These are phyloP conservation scores for Pseudogymnoascus sp. DNA, from an alignment of 2,329 filamentous ascomycete genomes.

Conservation along the genomic window DNA sequence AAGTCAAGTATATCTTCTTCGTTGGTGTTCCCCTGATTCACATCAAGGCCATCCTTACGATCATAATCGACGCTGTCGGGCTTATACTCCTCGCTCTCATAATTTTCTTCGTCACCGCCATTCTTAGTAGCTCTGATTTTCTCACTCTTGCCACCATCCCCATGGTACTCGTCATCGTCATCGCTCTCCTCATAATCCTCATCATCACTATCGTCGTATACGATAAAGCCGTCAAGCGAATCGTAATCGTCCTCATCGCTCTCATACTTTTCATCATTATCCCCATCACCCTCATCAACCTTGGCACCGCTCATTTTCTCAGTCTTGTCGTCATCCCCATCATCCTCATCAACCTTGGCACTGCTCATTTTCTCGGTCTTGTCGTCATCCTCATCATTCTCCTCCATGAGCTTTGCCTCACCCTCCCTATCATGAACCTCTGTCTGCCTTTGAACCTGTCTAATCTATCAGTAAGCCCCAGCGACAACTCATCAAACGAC, in stretches of 20 bases:
- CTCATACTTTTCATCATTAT: slow-evolving; percentile 8
- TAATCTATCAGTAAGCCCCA: background rate
- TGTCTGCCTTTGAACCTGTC: background rate
- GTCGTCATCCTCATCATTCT: background rate
- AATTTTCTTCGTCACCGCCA: too few species aligned
- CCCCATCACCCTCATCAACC: background rate
- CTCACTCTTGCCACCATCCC: slow-evolving; percentile 19
- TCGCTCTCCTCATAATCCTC: slow-evolving; percentile 16
- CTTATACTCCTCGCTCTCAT: too few species aligned
- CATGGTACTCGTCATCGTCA: slow-evolving; percentile 23
- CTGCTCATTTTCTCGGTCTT: background rate
- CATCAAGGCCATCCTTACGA: too few species aligned
- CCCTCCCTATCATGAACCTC: background rate
- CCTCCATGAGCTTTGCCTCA: background rate
- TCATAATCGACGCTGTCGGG: too few species aligned
- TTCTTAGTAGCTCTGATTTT: background rate
- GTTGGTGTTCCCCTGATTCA: too few species aligned
- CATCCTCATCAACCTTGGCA: background rate
- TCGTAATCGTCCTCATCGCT: slow-evolving; percentile 12
- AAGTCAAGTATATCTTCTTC: too few species aligned
- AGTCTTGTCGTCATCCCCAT: background rate
- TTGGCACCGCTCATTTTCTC: background rate
- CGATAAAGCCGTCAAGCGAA: slow-evolving; percentile 11
- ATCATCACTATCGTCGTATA: slow-evolving; percentile 13
- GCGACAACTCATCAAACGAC: background rate